These are phyloP conservation scores for Keqinozyma sinolaborantium DNA, from an alignment of 1,139 yeast genomes.

Conservation along the genomic window DNA sequence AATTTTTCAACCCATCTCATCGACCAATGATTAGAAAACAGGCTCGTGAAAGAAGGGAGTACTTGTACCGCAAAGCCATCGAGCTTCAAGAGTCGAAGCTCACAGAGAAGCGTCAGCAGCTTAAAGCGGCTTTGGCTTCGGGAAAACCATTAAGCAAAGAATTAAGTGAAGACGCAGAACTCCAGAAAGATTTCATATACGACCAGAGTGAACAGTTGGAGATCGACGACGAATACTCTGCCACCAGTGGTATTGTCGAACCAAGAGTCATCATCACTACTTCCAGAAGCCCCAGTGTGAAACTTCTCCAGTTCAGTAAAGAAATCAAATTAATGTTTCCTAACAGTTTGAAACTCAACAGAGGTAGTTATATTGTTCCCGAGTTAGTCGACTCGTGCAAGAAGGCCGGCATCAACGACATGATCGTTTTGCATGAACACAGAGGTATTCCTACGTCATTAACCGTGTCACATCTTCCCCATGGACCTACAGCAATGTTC, in stretches of 20 bases:
- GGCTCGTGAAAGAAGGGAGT: conserved; percentile 94
- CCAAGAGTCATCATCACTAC: conserved; percentile 95
- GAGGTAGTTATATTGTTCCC: conserved; percentile 90
- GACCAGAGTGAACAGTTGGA: conserved; percentile 71
- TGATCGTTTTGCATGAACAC: conserved; percentile 88
- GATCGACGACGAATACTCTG: conserved; percentile 87
- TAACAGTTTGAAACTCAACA: conserved; percentile 79
- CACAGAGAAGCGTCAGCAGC: conserved; percentile 80
- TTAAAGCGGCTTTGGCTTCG: conserved; percentile 83
- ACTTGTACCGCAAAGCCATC: conserved; percentile 80
- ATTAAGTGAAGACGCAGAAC: conserved; percentile 77
- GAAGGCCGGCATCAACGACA: conserved; percentile 66
- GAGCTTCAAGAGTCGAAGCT: conserved; percentile 87
- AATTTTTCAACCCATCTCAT: conserved; percentile 3
- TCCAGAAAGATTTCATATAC: conserved; percentile 78
- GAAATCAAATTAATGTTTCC: conserved; percentile 90
- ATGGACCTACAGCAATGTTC: conserved; percentile 95
- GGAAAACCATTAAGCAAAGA: conserved; percentile 92
- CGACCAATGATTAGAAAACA: conserved; percentile 69
- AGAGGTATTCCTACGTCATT: conserved; percentile 96
- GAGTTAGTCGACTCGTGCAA: conserved; percentile 83
- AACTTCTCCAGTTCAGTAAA: conserved; percentile 85
- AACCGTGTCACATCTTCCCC: conserved; percentile 93
- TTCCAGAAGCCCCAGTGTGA: conserved; percentile 84
- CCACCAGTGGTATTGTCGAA: conserved; percentile 81